A percentile compares a stretch with the other conserved stretches of the same genome.
phyloP scores from a whole-genome alignment of 2,329 filamentous ascomycete genomes.

The Fusarium virguliforme region DNA sequence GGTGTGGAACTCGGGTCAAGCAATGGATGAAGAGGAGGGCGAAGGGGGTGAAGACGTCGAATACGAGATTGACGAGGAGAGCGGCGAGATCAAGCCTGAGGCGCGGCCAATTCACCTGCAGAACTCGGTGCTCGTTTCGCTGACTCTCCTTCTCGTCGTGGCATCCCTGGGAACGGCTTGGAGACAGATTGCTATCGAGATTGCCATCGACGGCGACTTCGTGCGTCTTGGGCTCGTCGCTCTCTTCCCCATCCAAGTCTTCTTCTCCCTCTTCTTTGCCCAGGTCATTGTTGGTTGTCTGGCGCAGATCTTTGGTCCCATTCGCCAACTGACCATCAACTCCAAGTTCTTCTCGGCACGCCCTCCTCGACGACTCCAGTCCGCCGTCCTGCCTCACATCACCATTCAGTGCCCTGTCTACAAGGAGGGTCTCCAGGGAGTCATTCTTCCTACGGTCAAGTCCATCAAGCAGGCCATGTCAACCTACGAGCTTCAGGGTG shows the following conservation, averaged over 20 bases:
- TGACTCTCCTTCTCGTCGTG: conserved; percentile 77
- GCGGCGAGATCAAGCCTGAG: conserved; percentile 76
- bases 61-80: conserved; percentile 79
- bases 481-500: conserved; percentile 83
- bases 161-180: conserved; percentile 79
- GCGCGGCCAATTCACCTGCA: conserved; percentile 77
- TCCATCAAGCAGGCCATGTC: conserved; percentile 85
- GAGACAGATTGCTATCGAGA: conserved; percentile 78
- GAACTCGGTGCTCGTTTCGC: conserved; percentile 78
- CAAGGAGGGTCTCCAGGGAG: conserved; percentile 83
- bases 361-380: conserved; percentile 75
- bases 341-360: conserved; percentile 86
- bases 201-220: conserved; percentile 75
- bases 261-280: conserved; percentile 87
- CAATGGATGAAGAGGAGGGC: conserved; percentile 67
- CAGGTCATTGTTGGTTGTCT: conserved; percentile 84
- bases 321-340: conserved; percentile 81
- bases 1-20: conserved; percentile 77
- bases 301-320: conserved; percentile 82
- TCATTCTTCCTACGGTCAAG: conserved; percentile 83
- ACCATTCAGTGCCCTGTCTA: conserved; percentile 92
- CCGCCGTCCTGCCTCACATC: conserved; percentile 75
- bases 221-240: conserved; percentile 75
- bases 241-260: conserved; percentile 80
- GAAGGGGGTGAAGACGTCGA: conserved; percentile 67